Evolutionary conservation across 2,329 filamentous ascomycete genomes (phyloP).

Genomic region (Periglandula ipomoeae): DNA sequence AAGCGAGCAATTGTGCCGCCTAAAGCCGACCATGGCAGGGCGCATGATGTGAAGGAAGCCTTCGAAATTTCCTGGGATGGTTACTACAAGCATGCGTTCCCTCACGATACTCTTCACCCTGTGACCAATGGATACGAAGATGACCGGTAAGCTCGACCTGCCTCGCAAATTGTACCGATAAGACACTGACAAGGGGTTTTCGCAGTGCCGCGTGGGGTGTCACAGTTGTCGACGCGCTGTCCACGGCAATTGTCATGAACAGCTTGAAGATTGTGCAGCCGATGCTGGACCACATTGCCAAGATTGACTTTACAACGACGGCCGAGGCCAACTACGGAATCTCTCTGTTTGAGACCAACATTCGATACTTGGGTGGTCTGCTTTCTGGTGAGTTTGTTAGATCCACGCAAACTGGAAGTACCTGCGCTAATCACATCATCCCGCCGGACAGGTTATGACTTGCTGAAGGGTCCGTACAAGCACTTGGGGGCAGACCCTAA

Average conservation of each 20-base stretch:
- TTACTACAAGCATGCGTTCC: constrained; percentile 66
- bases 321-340: constrained; percentile 36
- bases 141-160: constrained; percentile 47
- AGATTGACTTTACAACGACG: constrained; percentile 61
- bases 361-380: constrained; percentile 76
- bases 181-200: too few species aligned
- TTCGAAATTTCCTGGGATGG: constrained; percentile 65
- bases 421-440: not conserved
- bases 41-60: constrained; percentile 55
- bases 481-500: constrained; percentile 32
- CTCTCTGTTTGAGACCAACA: constrained; percentile 83
- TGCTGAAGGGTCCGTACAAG: constrained; percentile 59
- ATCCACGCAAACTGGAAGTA: too few species aligned
- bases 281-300: constrained; percentile 62
- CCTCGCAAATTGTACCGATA: not conserved
- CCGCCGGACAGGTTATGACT: constrained; percentile 46
- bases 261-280: constrained; percentile 56
- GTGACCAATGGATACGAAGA: constrained; percentile 56
- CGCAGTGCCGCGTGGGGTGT: constrained; percentile 75
- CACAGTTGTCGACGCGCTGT: constrained; percentile 71
- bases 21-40: constrained; percentile 30
- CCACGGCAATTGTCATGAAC: constrained; percentile 71
- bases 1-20: constrained; percentile 6
- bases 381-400: constrained; percentile 57
- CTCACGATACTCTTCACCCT: constrained; percentile 66